phyloP scores from a whole-genome alignment of 495 filamentous ascomycete genomes.

The Choiromyces venosus region DNA sequence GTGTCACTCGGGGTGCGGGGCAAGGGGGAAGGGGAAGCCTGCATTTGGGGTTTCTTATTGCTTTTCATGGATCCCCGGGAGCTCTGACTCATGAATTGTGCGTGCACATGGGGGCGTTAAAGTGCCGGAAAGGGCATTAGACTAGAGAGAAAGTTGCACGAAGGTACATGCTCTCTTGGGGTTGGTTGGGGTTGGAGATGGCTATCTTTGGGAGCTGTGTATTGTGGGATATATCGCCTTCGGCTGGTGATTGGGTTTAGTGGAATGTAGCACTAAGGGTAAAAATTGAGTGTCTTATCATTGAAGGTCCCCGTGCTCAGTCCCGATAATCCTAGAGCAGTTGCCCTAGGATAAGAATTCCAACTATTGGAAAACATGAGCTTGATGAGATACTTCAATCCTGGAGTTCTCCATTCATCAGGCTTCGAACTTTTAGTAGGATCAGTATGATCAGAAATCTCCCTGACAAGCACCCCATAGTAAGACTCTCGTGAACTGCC shows the following conservation, averaged over 20 bases:
- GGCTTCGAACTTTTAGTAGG: neutral
- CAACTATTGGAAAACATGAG: neutral
- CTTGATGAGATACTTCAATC: neutral
- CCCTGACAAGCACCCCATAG: neutral
- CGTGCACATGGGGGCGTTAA: neutral
- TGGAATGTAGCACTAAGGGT: neutral
- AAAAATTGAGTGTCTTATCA: neutral
- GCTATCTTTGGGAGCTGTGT: neutral
- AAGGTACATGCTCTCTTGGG: neutral
- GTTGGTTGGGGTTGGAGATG: neutral
- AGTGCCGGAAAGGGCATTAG: neutral
- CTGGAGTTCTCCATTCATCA: neutral
- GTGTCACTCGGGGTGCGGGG: neutral
- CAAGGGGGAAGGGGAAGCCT: neutral
- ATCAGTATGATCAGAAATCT: neutral
- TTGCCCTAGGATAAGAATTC: neutral
- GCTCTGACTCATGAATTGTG: neutral
- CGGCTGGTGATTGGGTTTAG: neutral
- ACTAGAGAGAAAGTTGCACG: neutral
- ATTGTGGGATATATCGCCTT: neutral
- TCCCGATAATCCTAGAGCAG: neutral
- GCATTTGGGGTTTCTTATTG: neutral
- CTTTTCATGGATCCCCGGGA: neutral
- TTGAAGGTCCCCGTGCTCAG: neutral
- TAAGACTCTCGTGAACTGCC: neutral